These are phyloP conservation scores for Pseudocercospora fijiensis DNA, from an alignment of 2,329 filamentous ascomycete species.

Conservation along the genomic window DNA sequence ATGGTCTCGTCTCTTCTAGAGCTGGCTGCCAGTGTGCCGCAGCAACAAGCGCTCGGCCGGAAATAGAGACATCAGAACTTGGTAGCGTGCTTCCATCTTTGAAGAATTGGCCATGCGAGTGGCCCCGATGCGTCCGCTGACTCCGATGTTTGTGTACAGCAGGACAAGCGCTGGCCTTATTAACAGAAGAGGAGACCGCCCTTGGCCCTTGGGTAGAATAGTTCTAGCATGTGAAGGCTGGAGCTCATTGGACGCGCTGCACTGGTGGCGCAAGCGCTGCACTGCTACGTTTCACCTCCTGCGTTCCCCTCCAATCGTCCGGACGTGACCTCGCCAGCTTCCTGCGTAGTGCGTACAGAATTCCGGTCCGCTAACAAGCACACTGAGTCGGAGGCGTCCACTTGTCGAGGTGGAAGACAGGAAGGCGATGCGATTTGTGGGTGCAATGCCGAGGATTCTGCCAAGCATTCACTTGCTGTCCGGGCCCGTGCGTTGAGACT, in stretches of 20 bases:
- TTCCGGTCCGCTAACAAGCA: background rate
- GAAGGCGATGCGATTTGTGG: slow-evolving; percentile 1
- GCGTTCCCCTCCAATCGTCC: slow-evolving; percentile 11
- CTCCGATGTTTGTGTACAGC: slow-evolving; percentile 2
- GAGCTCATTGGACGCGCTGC: slow-evolving; percentile 1
- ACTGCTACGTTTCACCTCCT: background rate
- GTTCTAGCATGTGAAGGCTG: background rate
- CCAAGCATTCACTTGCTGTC: background rate
- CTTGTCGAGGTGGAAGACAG: background rate
- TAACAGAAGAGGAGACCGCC: no score
- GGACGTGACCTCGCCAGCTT: background rate
- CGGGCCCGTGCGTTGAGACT: background rate
- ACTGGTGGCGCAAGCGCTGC: slow-evolving; percentile 10
- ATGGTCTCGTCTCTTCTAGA: background rate
- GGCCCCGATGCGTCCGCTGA: slow-evolving; percentile 3
- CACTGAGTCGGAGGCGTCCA: background rate
- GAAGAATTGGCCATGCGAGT: background rate
- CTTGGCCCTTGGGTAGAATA: no score
- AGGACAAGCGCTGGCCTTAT: slow-evolving; percentile 2
- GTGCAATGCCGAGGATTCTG: background rate
- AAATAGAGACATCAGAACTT: background rate
- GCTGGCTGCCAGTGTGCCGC: background rate
- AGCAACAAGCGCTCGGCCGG: background rate
- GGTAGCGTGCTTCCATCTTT: slow-evolving; percentile 1
- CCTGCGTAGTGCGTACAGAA: slow-evolving; percentile 10